phyloP scores from a whole-genome alignment of 257 asterid species.

The Plantago ovata region DNA sequence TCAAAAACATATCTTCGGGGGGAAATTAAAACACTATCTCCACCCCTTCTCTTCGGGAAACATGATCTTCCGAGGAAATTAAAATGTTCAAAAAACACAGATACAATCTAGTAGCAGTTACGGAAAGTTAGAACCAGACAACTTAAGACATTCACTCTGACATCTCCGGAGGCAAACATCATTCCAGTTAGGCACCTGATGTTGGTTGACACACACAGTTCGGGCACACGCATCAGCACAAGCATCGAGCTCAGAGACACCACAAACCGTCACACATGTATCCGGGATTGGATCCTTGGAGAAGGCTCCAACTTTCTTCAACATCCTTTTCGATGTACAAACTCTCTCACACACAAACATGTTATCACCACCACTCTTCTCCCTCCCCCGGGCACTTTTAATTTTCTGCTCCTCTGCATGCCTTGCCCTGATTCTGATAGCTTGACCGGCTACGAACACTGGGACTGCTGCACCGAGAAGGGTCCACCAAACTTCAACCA shows the following conservation, averaged over 20 bases:
- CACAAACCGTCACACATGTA: conserved; percentile 90
- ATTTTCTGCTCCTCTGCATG: conserved; percentile 71
- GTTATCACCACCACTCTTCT: conserved; percentile 80
- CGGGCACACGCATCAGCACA: conserved; percentile 97
- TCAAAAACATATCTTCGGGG: no score
- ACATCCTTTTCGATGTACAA: conserved; percentile 93
- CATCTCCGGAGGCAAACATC: conserved; percentile 93
- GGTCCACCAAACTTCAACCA: conserved; percentile 98
- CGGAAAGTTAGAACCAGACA: conserved; percentile 52
- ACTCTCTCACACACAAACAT: conserved; percentile 95
- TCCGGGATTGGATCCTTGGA: conserved; percentile 93
- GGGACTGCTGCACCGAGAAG: conserved; percentile 85
- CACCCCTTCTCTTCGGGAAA: no score
- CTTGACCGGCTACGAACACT: no score
- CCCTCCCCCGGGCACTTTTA: conserved; percentile 74
- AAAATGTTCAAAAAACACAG: conserved; percentile 3
- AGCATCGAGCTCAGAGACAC: conserved; percentile 93
- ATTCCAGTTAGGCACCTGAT: conserved; percentile 95
- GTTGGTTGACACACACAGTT: conserved; percentile 88
- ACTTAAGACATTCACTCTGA: conserved; percentile 85
- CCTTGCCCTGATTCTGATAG: conserved; percentile 64
- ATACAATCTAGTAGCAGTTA: conserved; percentile 12
- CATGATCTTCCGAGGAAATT: no score
- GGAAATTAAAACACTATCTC: no score
- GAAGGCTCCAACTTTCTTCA: conserved; percentile 89